Conservation (phyloP, 208 protist species). For the Leishmania mexicana region DNA sequence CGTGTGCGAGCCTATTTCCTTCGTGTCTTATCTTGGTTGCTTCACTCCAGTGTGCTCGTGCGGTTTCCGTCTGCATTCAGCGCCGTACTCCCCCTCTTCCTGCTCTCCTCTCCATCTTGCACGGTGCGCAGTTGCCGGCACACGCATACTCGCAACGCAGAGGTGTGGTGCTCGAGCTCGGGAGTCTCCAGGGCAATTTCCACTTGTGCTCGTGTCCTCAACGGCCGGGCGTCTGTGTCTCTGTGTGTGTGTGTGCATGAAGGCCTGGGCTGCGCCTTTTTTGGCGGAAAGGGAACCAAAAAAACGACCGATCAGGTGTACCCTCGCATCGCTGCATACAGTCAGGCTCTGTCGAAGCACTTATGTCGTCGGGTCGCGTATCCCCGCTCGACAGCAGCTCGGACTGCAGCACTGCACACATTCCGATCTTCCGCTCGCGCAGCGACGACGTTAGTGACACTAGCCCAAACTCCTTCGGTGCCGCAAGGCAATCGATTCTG, state of each 20-base stretch:
- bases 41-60: background rate
- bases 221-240: background rate
- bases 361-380: conserved; percentile 31
- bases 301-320: background rate
- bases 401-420: conserved; percentile 21
- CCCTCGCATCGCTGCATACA: background rate
- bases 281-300: background rate
- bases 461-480: conserved; percentile 1
- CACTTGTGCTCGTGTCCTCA: background rate
- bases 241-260: background rate
- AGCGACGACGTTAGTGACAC: conserved; percentile 6
- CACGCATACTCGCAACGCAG: background rate
- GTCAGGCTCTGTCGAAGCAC: background rate
- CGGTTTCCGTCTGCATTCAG: background rate
- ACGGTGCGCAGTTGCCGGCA: background rate
- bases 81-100: background rate
- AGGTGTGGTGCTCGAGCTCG: background rate
- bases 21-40: background rate
- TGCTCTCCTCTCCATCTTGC: background rate
- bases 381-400: conserved; percentile 59
- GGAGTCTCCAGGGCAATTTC: background rate
- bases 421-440: background rate
- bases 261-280: background rate
- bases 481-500: background rate
- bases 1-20: background rate